Conservation (phyloP, 129 eudicot species). For the Pulicaria dysenterica region DNA sequence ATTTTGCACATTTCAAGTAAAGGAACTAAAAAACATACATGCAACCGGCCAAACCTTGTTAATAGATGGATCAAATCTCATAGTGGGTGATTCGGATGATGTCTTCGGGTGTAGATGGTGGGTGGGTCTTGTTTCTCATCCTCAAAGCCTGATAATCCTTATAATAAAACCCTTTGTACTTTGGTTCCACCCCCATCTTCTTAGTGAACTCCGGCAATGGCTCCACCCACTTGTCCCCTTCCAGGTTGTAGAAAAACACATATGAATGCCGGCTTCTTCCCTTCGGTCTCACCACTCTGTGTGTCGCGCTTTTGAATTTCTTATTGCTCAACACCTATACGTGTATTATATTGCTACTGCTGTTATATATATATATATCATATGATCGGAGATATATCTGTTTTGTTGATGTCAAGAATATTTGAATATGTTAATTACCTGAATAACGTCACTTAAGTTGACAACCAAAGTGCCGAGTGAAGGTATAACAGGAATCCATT, state of each 20-base stretch:
- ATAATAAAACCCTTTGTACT: conserved; percentile 53
- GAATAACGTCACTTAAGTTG: conserved; percentile 53
- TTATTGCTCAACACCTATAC: conserved; percentile 57
- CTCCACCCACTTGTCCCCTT: conserved; percentile 65
- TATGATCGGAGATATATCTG: no score
- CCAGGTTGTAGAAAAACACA: conserved; percentile 50
- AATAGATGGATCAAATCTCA: conserved; percentile 20
- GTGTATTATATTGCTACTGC: no score
- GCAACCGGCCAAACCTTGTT: not conserved
- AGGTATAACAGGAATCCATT: conserved; percentile 57
- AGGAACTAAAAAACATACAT: no score
- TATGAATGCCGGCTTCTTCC: conserved; percentile 47
- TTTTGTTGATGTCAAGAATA: not conserved
- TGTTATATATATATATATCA: no score
- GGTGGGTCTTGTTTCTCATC: conserved; percentile 65
- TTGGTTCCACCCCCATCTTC: conserved; percentile 44
- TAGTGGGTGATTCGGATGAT: conserved; percentile 44
- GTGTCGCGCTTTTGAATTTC: conserved; percentile 62
- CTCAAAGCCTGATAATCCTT: conserved; percentile 62
- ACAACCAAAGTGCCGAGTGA: conserved; percentile 51
- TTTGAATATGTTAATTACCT: conserved; percentile 34
- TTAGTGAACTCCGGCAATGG: conserved; percentile 51
- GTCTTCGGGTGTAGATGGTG: conserved; percentile 61
- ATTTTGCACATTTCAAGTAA: no score
- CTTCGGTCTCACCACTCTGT: conserved; percentile 51